These are phyloP conservation scores for Cyclotella choctawhatcheeana DNA, from an alignment of 108 stramenopile genomes.

Conservation along the genomic window DNA sequence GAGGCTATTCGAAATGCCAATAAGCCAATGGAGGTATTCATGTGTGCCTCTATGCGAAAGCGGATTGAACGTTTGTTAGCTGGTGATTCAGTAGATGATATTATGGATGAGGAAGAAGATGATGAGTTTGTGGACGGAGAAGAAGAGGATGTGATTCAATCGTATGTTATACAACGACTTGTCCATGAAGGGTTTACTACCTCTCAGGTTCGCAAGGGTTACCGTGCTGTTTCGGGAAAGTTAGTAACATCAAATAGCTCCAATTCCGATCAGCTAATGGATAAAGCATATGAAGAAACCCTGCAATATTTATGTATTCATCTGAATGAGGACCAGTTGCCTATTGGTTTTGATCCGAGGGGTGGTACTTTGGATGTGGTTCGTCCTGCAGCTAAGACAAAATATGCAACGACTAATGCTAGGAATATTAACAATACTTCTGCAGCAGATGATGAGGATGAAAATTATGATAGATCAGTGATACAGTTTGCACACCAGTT, in stretches of 20 bases:
- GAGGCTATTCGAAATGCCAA: slow-evolving; percentile 84
- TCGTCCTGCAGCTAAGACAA: slow-evolving; percentile 29
- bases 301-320: slow-evolving; percentile 84
- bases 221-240: slow-evolving; percentile 21
- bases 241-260: background rate
- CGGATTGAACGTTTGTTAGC: slow-evolving; percentile 69
- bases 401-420: background rate
- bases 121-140: slow-evolving; percentile 24
- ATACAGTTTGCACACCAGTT: slow-evolving; percentile 45
- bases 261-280: slow-evolving; percentile 56
- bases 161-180: slow-evolving; percentile 71
- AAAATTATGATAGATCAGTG: slow-evolving; percentile 8
- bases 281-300: slow-evolving; percentile 73
- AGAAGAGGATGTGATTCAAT: slow-evolving; percentile 48
- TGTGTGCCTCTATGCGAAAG: slow-evolving; percentile 66
- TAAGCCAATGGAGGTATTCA: slow-evolving; percentile 72
- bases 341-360: slow-evolving; percentile 87
- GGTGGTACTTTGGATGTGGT: slow-evolving; percentile 75
- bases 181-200: slow-evolving; percentile 77
- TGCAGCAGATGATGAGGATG: background rate
- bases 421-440: background rate
- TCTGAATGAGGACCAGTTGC: slow-evolving; percentile 79
- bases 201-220: slow-evolving; percentile 63
- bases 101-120: slow-evolving; percentile 12
- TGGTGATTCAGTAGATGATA: slow-evolving; percentile 39